Evolutionary conservation across 169 alveolate genomes (phyloP).

Genomic region (Amoebophrya sp.): DNA sequence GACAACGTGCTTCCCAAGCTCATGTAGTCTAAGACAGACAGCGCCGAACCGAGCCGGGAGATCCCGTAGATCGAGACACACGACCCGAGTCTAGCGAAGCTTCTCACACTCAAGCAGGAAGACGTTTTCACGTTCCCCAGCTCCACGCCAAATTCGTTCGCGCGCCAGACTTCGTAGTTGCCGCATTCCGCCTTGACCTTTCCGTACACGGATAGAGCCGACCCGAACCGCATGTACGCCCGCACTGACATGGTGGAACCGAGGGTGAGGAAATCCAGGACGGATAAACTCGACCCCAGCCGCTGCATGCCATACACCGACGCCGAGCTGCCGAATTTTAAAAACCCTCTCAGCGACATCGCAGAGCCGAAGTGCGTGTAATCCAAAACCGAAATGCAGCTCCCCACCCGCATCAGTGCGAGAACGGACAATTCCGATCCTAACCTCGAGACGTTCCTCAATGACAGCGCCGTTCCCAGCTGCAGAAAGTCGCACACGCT

Average conservation of each 20-base stretch:
- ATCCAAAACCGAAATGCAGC: background rate
- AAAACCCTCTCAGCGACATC: background rate
- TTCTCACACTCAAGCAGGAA: background rate
- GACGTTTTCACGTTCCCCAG: background rate
- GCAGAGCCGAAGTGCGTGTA: background rate
- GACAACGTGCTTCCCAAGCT: background rate
- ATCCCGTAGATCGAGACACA: constrained; percentile 4
- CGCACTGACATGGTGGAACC: constrained; percentile 7
- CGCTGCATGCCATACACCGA: background rate
- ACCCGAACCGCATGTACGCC: background rate
- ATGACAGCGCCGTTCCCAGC: constrained; percentile 11
- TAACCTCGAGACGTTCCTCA: background rate
- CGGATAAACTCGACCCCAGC: background rate
- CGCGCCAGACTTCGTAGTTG: background rate
- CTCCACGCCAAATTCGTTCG: background rate
- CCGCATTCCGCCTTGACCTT: background rate
- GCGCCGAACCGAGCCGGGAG: background rate
- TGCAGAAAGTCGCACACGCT: background rate
- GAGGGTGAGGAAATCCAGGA: background rate
- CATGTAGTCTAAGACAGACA: background rate
- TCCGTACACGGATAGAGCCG: background rate
- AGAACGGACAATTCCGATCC: background rate
- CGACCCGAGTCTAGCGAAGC: background rate
- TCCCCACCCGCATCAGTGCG: background rate
- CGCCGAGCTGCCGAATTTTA: background rate